phyloP scores from a whole-genome alignment of 208 protist genomes.

The Acanthamoeba healyi region DNA sequence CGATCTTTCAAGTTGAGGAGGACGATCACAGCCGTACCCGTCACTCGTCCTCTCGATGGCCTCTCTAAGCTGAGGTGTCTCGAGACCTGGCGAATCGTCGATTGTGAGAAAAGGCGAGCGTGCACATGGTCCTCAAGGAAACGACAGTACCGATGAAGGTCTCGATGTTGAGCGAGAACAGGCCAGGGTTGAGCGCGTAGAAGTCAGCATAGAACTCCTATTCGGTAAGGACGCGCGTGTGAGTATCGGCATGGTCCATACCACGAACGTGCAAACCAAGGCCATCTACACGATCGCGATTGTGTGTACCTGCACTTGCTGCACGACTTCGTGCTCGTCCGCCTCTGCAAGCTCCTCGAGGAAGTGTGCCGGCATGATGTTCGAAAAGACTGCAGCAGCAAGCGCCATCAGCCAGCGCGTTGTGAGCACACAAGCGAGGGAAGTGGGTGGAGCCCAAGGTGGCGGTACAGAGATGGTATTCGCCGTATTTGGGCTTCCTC shows the following conservation, averaged over 20 bases:
- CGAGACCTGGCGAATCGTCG: background rate
- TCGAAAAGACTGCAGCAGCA: conserved; percentile 93
- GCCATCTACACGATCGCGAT: conserved; percentile 75
- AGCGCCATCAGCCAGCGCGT: background rate
- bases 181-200: conserved; percentile 93
- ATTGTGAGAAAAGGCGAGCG: background rate
- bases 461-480: conserved; percentile 91
- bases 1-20: background rate
- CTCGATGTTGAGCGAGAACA: conserved; percentile 87
- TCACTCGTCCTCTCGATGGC: background rate
- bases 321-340: conserved; percentile 96
- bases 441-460: background rate
- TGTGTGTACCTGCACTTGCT: conserved; percentile 86
- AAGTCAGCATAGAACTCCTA: conserved; percentile 97
- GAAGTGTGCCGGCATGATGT: conserved; percentile 89
- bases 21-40: background rate
- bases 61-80: background rate
- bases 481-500: conserved; percentile 90
- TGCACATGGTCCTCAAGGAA: background rate
- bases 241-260: no score
- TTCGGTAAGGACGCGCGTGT: no score
- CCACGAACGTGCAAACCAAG: no score
- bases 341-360: conserved; percentile 95
- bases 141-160: conserved; percentile 44
- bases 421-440: background rate